These are phyloP conservation scores for Pulveroboletus ravenelii DNA, from an alignment of 768 basidiomycete genomes.

Conservation along the genomic window DNA sequence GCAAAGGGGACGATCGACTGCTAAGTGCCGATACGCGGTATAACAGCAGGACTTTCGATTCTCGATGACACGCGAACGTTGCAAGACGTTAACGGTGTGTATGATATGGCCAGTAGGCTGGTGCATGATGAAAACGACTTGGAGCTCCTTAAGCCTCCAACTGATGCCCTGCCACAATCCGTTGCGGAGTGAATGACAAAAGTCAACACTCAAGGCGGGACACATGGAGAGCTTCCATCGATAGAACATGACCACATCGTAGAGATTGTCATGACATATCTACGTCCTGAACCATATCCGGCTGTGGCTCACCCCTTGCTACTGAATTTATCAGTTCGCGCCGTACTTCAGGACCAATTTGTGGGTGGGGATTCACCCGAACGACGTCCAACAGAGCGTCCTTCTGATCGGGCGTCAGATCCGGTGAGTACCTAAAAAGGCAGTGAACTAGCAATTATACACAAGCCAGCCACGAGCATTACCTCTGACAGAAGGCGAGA, in stretches of 20 bases:
- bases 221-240: background rate
- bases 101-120: no score
- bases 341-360: slow-evolving; percentile 86
- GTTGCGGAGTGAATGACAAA: background rate
- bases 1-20: no score
- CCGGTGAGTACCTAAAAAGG: slow-evolving; percentile 74
- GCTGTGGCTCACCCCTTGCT: slow-evolving; percentile 74
- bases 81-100: no score
- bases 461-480: slow-evolving; percentile 4
- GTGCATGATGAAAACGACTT: no score
- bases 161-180: no score
- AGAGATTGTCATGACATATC: slow-evolving; percentile 45
- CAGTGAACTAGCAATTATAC: background rate
- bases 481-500: slow-evolving; percentile 92
- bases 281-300: slow-evolving; percentile 60
- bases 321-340: slow-evolving; percentile 87
- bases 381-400: slow-evolving; percentile 94
- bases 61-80: no score
- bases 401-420: slow-evolving; percentile 95
- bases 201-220: background rate
- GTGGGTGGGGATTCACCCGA: slow-evolving; percentile 76
- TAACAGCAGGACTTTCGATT: no score
- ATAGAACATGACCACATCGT: background rate
- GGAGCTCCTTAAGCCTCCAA: background rate
- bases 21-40: no score